phyloP scores from a whole-genome alignment of 2,329 filamentous ascomycete genomes.

The Monosporascus sp. region DNA sequence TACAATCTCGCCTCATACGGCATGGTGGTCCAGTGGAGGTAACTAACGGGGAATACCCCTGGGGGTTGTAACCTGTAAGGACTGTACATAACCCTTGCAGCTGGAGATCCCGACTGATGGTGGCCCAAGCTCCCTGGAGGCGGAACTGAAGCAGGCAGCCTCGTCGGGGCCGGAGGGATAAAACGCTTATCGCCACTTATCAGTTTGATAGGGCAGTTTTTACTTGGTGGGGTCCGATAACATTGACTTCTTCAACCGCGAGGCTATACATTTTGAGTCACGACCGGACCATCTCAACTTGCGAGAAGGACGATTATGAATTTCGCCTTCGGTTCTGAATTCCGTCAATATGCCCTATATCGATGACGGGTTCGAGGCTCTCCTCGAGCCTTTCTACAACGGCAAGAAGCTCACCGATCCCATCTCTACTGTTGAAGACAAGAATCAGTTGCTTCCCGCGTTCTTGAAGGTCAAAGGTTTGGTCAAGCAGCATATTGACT shows the following conservation, averaged over 20 bases:
- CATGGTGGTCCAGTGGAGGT: no score
- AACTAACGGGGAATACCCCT: no score
- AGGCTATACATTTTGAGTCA: conserved; percentile 11
- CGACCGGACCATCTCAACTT: not conserved
- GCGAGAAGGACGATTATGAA: conserved; percentile 3
- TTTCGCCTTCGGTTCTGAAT: not conserved
- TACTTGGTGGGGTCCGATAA: conserved; percentile 15
- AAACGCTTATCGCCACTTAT: not conserved
- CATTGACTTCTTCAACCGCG: conserved; percentile 1
- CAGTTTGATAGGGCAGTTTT: conserved; percentile 3
- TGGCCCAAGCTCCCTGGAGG: no score
- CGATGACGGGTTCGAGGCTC: conserved; percentile 61
- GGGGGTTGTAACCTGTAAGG: no score
- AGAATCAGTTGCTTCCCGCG: conserved; percentile 95
- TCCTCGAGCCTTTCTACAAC: conserved; percentile 63
- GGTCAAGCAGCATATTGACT: conserved; percentile 73
- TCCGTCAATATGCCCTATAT: conserved; percentile 43
- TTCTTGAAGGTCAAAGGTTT: conserved; percentile 91
- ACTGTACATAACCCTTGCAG: not conserved
- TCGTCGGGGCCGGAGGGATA: not conserved
- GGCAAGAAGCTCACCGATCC: conserved; percentile 63
- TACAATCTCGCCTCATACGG: no score
- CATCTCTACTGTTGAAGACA: conserved; percentile 68
- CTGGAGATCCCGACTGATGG: not conserved
- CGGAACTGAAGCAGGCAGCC: no score